Evolutionary conservation across 805 yeast species (phyloP).

Genomic region (Kockiozyma suomiensis): DNA sequence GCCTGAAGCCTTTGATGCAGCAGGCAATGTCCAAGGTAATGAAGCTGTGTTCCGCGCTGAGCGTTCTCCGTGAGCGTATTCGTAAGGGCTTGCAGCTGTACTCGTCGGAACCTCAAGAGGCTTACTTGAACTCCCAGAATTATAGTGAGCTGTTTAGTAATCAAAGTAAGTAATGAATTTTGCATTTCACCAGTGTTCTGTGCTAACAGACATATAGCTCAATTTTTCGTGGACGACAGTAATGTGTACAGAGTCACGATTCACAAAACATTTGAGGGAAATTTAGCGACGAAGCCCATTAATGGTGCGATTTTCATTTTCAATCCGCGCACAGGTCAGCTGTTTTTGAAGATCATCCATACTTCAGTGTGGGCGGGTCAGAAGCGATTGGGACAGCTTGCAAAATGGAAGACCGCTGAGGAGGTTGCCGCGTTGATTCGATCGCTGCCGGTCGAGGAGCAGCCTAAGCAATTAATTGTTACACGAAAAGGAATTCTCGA

Average conservation of each 20-base stretch:
- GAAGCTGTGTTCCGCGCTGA: slow-evolving; percentile 92
- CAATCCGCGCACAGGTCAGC: slow-evolving; percentile 88
- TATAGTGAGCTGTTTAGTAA: slow-evolving; percentile 86
- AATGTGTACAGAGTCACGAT: slow-evolving; percentile 92
- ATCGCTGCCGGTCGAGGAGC: slow-evolving; percentile 89
- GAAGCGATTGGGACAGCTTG: slow-evolving; percentile 85
- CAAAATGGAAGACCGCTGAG: slow-evolving; percentile 98
- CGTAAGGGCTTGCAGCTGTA: slow-evolving; percentile 91
- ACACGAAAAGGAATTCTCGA: slow-evolving; percentile 90
- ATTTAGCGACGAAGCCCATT: slow-evolving; percentile 85
- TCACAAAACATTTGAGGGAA: slow-evolving; percentile 90
- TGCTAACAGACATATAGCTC: slow-evolving; percentile 42
- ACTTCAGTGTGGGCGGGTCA: slow-evolving; percentile 98
- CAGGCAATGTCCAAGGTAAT: slow-evolving; percentile 90
- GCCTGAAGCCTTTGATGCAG: slow-evolving; percentile 84
- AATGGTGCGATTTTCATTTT: slow-evolving; percentile 91
- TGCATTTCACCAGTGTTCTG: background rate
- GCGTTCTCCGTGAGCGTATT: slow-evolving; percentile 88
- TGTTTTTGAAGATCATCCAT: slow-evolving; percentile 85
- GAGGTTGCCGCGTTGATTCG: slow-evolving; percentile 90
- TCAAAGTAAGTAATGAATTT: slow-evolving; percentile 47
- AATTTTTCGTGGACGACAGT: slow-evolving; percentile 88
- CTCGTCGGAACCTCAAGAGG: slow-evolving; percentile 91
- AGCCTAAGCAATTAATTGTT: slow-evolving; percentile 88
- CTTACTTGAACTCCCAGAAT: slow-evolving; percentile 83